phyloP scores from a whole-genome alignment of 2,329 filamentous ascomycete genomes.

The Xylariaceae sp. region DNA sequence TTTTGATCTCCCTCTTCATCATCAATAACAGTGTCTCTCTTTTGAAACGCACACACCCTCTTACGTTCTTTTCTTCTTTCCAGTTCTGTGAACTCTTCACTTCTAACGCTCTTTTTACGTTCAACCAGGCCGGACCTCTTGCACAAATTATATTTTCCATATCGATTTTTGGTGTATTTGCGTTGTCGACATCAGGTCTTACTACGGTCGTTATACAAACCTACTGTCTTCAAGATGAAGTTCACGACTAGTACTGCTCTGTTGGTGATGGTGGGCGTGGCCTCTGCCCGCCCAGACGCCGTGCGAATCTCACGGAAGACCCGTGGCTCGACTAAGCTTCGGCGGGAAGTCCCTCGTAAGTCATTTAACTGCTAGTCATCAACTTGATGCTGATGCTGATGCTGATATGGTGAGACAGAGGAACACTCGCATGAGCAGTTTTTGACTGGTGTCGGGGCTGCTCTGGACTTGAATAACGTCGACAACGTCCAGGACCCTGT shows the following conservation, averaged over 20 bases:
- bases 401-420: slow-evolving; percentile 33
- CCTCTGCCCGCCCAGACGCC: slow-evolving; percentile 42
- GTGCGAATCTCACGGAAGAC: slow-evolving; percentile 32
- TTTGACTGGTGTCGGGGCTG: slow-evolving; percentile 37
- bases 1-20: slow-evolving; percentile 27
- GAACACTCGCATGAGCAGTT: slow-evolving; percentile 45
- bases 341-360: slow-evolving; percentile 45
- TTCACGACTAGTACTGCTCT: slow-evolving; percentile 41
- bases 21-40: slow-evolving; percentile 41
- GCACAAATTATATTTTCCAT: slow-evolving; percentile 29
- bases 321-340: slow-evolving; percentile 33
- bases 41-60: slow-evolving; percentile 24
- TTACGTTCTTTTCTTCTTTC: slow-evolving; percentile 43
- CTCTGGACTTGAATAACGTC: slow-evolving; percentile 43
- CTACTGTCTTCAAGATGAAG: slow-evolving; percentile 42
- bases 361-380: neutral
- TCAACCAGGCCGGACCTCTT: slow-evolving; percentile 41
- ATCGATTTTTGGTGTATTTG: slow-evolving; percentile 24
- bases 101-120: slow-evolving; percentile 39
- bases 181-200: slow-evolving; percentile 3
- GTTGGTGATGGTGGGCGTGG: slow-evolving; percentile 41
- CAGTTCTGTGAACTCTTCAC: slow-evolving; percentile 44
- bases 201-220: slow-evolving; percentile 17
- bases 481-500: slow-evolving; percentile 42
- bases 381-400: neutral